Conservation (phyloP, 2,329 filamentous ascomycete species). For the Seiridium unicorne region DNA sequence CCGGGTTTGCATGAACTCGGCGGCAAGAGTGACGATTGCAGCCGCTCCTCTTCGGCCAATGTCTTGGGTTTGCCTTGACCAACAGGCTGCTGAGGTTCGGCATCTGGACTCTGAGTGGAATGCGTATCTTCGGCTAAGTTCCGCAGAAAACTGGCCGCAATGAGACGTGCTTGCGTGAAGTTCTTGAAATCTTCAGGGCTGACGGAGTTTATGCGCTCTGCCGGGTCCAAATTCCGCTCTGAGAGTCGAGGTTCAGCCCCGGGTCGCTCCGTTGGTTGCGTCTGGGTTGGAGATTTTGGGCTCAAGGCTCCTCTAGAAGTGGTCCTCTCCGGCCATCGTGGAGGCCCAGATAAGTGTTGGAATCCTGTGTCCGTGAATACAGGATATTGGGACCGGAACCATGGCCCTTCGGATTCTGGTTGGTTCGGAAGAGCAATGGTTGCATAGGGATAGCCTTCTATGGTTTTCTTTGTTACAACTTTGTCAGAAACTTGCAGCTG, state of each 20-base stretch:
- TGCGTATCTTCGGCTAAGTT: background rate
- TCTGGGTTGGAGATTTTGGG: background rate
- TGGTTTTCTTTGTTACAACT: conserved; percentile 14
- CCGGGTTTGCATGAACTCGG: background rate
- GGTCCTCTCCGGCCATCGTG: conserved; percentile 16
- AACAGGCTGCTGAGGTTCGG: background rate
- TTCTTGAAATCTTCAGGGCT: background rate
- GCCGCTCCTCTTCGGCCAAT: background rate
- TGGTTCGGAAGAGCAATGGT: conserved; percentile 14
- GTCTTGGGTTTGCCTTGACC: background rate
- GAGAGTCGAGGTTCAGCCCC: background rate
- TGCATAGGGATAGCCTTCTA: conserved; percentile 14
- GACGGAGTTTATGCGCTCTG: background rate
- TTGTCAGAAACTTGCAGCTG: conserved; percentile 14
- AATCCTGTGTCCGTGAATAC: conserved; percentile 11
- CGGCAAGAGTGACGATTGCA: background rate
- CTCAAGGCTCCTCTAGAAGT: conserved; percentile 15
- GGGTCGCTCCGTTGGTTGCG: background rate
- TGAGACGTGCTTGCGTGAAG: background rate
- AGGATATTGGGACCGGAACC: conserved; percentile 19
- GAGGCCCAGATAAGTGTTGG: background rate
- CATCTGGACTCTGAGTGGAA: background rate
- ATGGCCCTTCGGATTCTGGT: conserved; percentile 10
- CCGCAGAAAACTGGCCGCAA: background rate
- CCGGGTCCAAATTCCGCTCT: background rate